A percentile compares a stretch with the other conserved stretches of the same genome.
These are phyloP conservation scores for Singerocomus rubriflavus DNA, from an alignment of 1,284 basidiomycete genomes.

Conservation along the genomic window DNA sequence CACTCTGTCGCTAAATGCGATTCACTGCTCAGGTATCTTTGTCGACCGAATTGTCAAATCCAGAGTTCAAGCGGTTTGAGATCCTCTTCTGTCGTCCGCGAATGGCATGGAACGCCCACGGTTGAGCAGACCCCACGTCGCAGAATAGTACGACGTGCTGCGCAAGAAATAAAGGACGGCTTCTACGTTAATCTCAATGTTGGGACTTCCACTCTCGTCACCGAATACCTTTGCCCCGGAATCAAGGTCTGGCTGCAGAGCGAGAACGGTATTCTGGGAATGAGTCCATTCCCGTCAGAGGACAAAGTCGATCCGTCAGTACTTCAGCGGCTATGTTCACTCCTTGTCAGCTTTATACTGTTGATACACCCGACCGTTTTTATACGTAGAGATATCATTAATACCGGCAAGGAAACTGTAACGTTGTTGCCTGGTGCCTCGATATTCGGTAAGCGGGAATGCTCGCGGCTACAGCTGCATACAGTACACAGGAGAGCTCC, in stretches of 20 bases:
- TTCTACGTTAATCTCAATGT: slow-evolving; percentile 76
- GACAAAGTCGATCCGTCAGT: slow-evolving; percentile 81
- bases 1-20: slow-evolving; percentile 77
- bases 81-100: slow-evolving; percentile 42
- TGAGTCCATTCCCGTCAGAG: slow-evolving; percentile 88
- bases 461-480: not conserved
- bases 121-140: slow-evolving; percentile 56
- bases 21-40: slow-evolving; percentile 82
- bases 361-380: not conserved
- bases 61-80: slow-evolving; percentile 73
- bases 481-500: no score
- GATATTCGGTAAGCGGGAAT: slow-evolving; percentile 63
- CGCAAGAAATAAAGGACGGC: slow-evolving; percentile 86
- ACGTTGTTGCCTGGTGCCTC: slow-evolving; percentile 88
- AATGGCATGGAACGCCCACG: slow-evolving; percentile 36
- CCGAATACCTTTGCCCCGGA: slow-evolving; percentile 71
- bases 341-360: not conserved
- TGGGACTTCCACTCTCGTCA: slow-evolving; percentile 89
- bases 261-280: slow-evolving; percentile 91
- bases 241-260: slow-evolving; percentile 87
- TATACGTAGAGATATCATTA: slow-evolving; percentile 73
- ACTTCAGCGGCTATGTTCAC: not conserved
- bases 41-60: slow-evolving; percentile 82
- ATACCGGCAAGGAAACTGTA: slow-evolving; percentile 93
- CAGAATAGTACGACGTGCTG: slow-evolving; percentile 82